A percentile compares a stretch with the other conserved stretches of the same genome.
These are phyloP conservation scores for Lasiosphaeria hispida DNA, from an alignment of 495 filamentous ascomycete genomes.

Conservation along the genomic window DNA sequence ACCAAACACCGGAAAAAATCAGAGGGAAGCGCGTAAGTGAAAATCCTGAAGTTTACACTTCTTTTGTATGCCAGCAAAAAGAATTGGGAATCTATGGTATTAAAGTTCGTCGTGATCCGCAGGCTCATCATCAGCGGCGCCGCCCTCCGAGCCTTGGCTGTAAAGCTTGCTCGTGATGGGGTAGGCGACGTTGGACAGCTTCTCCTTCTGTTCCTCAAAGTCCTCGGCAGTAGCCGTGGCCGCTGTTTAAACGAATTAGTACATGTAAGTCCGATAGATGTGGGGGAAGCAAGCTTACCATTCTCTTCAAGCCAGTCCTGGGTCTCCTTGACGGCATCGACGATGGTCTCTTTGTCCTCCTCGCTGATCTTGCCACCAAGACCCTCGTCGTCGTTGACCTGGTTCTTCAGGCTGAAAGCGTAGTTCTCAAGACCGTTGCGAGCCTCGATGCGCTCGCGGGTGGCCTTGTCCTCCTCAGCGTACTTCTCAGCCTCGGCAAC, in stretches of 20 bases:
- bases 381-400: conserved; percentile 95
- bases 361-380: conserved; percentile 95
- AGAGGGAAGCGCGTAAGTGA: neutral
- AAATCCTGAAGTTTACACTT: conserved; percentile 17
- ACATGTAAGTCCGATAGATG: neutral
- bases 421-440: conserved; percentile 97
- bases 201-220: conserved; percentile 99
- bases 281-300: conserved; percentile 23
- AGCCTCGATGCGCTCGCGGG: conserved; percentile 88
- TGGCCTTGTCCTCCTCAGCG: conserved; percentile 98
- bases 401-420: conserved; percentile 97
- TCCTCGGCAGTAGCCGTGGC: conserved; percentile 83
- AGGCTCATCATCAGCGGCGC: conserved; percentile 72
- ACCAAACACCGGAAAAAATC: conserved; percentile 18
- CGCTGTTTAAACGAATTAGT: conserved; percentile 40
- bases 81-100: conserved; percentile 40
- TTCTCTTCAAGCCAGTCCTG: conserved; percentile 98
- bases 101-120: conserved; percentile 88
- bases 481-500: conserved; percentile 95
- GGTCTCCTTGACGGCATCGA: conserved; percentile 96
- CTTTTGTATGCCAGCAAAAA: conserved; percentile 29
- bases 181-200: conserved; percentile 92
- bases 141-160: conserved; percentile 59
- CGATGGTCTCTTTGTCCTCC: conserved; percentile 96
- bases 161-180: conserved; percentile 99